Evolutionary conservation across 805 yeast species (phyloP), one percentile per base, ranked within the genome.

Genomic region (Kodamaea kakaduensis): DNA sequence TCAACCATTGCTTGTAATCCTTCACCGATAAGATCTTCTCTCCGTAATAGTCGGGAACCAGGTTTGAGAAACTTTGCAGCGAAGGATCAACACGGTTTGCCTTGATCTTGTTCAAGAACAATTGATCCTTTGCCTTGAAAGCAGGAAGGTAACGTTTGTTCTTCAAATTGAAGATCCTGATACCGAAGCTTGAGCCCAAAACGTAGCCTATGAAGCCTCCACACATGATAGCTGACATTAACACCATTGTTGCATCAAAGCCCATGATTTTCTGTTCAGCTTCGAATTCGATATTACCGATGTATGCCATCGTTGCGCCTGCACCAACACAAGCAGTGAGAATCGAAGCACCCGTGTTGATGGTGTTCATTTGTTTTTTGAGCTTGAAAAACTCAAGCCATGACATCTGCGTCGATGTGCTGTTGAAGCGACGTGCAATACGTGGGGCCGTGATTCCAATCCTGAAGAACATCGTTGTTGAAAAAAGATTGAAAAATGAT

Each of bases 11-110:
- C 64, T 88, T 84, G 64, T 93, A 93, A 46, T 78, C 89, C 48
- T 77, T 76, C 53, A 90, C 62, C 35, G 94, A 82, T 35, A 87
- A 86, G 43, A 93, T 89, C 61, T 85, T 85, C 64, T 93, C 98
- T 25, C 98, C 98, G 56, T 93, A 93, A 64, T 88, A 93, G 61
- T 93, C 98, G n/a, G 97, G 96, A 31, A 93, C 95, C 9, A 97
- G 97, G 61, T 90, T 93, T 37, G 84, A 74, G 62, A 88, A 82
- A 52, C 88, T 78, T 64, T 89, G 96, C 38, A 84, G 78, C 13
- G 89, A 75, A 14, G 98, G 96, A 64, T 93, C 95, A 19, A 89
- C 97, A 51, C 98, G 73, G 61, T 87, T 83, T 39, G 69, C 69
- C 48, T 75, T 77, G 44, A 93, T 73, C 53, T 78, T 90, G 45